These are phyloP conservation scores for Mucor circinelloides DNA, from an alignment of 371 early-diverging fungal species.

Conservation along the genomic window DNA sequence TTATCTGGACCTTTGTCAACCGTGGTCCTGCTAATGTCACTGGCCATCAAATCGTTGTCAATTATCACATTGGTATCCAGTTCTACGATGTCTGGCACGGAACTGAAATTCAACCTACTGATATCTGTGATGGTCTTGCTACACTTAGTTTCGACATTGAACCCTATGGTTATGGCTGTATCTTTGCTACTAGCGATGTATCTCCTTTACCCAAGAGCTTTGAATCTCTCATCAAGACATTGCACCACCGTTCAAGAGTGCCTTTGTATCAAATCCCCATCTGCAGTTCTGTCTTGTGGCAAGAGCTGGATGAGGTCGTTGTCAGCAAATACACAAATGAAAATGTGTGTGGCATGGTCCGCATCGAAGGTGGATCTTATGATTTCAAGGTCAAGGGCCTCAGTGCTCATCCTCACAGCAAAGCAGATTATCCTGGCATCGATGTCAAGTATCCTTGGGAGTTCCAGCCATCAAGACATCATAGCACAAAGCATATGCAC, in stretches of 20 bases:
- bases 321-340: slow-evolving; percentile 16
- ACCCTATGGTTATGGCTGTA: slow-evolving; percentile 35
- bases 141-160: slow-evolving; percentile 39
- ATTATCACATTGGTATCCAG: slow-evolving; percentile 34
- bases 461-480: slow-evolving; percentile 22
- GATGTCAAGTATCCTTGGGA: slow-evolving; percentile 38
- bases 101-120: slow-evolving; percentile 23
- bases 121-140: slow-evolving; percentile 35
- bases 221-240: slow-evolving; percentile 13
- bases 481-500: slow-evolving; percentile 25
- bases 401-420: slow-evolving; percentile 5
- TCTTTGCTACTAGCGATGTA: slow-evolving; percentile 31
- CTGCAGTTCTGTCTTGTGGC: slow-evolving; percentile 28
- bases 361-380: slow-evolving; percentile 30
- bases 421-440: slow-evolving; percentile 17
- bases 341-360: slow-evolving; percentile 26
- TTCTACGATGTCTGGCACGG: slow-evolving; percentile 38
- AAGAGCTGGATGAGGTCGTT: slow-evolving; percentile 29
- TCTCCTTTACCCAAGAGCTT: slow-evolving; percentile 18
- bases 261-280: slow-evolving; percentile 21
- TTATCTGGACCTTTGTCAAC: slow-evolving; percentile 32
- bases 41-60: slow-evolving; percentile 38
- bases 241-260: slow-evolving; percentile 13
- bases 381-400: slow-evolving; percentile 27
- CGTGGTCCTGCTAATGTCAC: slow-evolving; percentile 25